Conservation (phyloP, 2,329 filamentous ascomycete species). For the Amauroascus niger region DNA sequence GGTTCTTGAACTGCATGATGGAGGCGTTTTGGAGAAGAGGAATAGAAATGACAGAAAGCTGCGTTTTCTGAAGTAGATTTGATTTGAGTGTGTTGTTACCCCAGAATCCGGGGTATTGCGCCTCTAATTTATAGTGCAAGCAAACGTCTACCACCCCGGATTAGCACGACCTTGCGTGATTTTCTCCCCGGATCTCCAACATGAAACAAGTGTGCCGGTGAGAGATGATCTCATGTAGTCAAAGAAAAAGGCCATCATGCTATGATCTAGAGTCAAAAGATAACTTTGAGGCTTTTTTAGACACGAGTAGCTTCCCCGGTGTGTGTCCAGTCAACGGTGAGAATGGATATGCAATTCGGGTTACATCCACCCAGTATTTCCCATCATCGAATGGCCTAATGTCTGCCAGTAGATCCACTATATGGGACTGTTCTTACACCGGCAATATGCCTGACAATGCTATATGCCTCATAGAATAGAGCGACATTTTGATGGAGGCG, state of each 20-base stretch:
- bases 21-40: neutral
- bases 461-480: neutral
- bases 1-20: constrained; percentile 6
- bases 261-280: neutral
- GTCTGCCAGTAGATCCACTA: neutral
- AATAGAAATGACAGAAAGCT: neutral
- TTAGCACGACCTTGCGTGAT: neutral
- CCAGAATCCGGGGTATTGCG: neutral
- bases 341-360: neutral
- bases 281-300: neutral
- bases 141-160: neutral
- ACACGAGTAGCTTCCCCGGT: neutral
- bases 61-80: neutral
- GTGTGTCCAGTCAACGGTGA: neutral
- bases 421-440: neutral
- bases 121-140: neutral
- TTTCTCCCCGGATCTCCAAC: neutral
- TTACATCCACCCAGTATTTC: neutral
- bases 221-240: neutral
- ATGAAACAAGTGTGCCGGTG: neutral
- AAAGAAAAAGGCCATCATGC: neutral
- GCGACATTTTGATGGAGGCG: neutral
- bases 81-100: neutral
- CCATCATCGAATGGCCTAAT: neutral
- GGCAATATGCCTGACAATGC: neutral